phyloP scores from a whole-genome alignment of 306 rosid genomes.

The Dalbergia cultrata region DNA sequence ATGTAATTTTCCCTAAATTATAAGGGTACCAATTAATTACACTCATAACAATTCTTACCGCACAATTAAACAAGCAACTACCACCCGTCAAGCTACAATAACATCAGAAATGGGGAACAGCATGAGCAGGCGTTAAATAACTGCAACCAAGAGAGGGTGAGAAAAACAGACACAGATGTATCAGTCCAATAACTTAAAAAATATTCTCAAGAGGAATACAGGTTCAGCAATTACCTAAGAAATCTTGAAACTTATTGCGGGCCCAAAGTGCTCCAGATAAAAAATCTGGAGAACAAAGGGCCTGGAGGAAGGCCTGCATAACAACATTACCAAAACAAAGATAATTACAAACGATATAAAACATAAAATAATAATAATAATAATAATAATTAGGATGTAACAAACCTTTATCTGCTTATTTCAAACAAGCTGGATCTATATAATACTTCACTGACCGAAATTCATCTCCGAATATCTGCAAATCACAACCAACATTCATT shows the following conservation, averaged over 20 bases:
- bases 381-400: slow-evolving; percentile 35
- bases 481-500: neutral
- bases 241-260: slow-evolving; percentile 60
- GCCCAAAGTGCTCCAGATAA: slow-evolving; percentile 79
- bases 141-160: slow-evolving; percentile 45
- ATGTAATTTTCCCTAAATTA: neutral
- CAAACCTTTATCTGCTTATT: slow-evolving; percentile 63
- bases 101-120: slow-evolving; percentile 57
- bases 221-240: slow-evolving; percentile 59
- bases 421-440: slow-evolving; percentile 60
- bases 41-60: slow-evolving; percentile 51
- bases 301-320: slow-evolving; percentile 67
- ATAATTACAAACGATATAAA: slow-evolving; percentile 12
- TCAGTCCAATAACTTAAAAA: slow-evolving; percentile 2
- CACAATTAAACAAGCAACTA: slow-evolving; percentile 55
- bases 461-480: slow-evolving; percentile 89
- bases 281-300: slow-evolving; percentile 75
- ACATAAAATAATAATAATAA: slow-evolving; percentile 37
- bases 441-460: slow-evolving; percentile 68
- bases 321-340: slow-evolving; percentile 49
- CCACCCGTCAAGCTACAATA: slow-evolving; percentile 69
- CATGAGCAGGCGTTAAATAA: slow-evolving; percentile 66
- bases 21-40: neutral
- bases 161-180: neutral
- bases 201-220: neutral